Evolutionary conservation across 495 filamentous ascomycete species (phyloP).

Genomic region (Aspergillus sparsus): DNA sequence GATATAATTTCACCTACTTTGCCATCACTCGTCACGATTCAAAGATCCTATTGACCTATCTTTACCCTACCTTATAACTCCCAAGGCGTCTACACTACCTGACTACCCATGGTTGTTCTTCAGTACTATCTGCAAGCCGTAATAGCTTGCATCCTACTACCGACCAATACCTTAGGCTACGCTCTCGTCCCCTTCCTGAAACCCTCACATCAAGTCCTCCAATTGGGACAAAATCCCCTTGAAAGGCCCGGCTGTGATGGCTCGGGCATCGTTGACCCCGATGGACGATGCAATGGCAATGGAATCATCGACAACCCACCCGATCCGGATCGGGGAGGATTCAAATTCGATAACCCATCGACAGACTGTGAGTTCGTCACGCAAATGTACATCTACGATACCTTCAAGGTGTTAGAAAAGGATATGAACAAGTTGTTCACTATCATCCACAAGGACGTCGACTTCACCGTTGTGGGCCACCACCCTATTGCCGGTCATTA

Average conservation of each 20-base stretch:
- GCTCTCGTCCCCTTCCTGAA: slow-evolving; percentile 3
- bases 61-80: too few species aligned
- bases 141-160: slow-evolving; percentile 2
- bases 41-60: too few species aligned
- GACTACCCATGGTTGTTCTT: not conserved
- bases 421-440: slow-evolving; percentile 40
- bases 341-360: slow-evolving; percentile 39
- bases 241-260: slow-evolving; percentile 19
- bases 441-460: slow-evolving; percentile 39
- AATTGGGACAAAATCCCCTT: slow-evolving; percentile 8
- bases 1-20: too few species aligned
- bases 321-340: slow-evolving; percentile 31
- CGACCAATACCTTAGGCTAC: slow-evolving; percentile 1
- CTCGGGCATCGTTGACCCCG: slow-evolving; percentile 17
- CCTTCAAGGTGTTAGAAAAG: slow-evolving; percentile 42
- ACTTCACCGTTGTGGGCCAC: slow-evolving; percentile 39
- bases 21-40: too few species aligned
- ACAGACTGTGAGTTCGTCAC: slow-evolving; percentile 37
- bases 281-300: slow-evolving; percentile 19
- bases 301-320: slow-evolving; percentile 21
- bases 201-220: not conserved
- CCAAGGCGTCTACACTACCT: too few species aligned
- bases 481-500: slow-evolving; percentile 41
- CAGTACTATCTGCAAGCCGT: slow-evolving; percentile 1
- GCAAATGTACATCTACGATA: slow-evolving; percentile 41